Conservation (phyloP, 495 filamentous ascomycete genomes). For the Neurospora sp. region DNA sequence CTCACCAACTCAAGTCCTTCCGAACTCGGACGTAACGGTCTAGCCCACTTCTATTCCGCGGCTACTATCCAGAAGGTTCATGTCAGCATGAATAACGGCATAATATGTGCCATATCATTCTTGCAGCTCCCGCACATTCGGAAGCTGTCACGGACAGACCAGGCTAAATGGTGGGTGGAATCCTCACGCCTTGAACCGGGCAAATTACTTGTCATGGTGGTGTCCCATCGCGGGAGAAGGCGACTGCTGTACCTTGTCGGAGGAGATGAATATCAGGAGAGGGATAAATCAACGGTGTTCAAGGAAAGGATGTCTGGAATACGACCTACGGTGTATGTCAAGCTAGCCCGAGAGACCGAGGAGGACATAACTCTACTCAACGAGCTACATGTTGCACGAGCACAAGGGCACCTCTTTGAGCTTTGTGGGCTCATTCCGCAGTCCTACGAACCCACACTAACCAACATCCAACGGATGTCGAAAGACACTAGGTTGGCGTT, state of each 20-base stretch:
- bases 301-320: neutral
- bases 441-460: slow-evolving; percentile 22
- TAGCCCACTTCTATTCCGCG: slow-evolving; percentile 29
- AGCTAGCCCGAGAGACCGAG: neutral
- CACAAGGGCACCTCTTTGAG: slow-evolving; percentile 13
- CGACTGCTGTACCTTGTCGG: slow-evolving; percentile 43
- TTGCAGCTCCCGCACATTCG: slow-evolving; percentile 33
- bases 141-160: slow-evolving; percentile 21
- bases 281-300: too few relatives aligned
- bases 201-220: slow-evolving; percentile 48
- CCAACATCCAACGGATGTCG: slow-evolving; percentile 24
- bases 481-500: slow-evolving; percentile 7
- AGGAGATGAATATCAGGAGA: neutral
- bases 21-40: slow-evolving; percentile 6
- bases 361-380: neutral
- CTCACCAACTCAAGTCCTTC: neutral
- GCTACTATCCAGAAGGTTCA: slow-evolving; percentile 22
- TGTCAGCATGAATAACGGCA: slow-evolving; percentile 36
- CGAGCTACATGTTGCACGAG: neutral
- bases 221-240: slow-evolving; percentile 17
- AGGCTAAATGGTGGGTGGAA: slow-evolving; percentile 49
- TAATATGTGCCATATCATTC: slow-evolving; percentile 43
- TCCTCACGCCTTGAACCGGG: slow-evolving; percentile 47
- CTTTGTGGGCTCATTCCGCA: slow-evolving; percentile 22
- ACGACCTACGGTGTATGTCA: neutral